Evolutionary conservation across 225 moss, liverwort and hornwort species (phyloP).

Genomic region (Rhytidiadelphus loreus): DNA sequence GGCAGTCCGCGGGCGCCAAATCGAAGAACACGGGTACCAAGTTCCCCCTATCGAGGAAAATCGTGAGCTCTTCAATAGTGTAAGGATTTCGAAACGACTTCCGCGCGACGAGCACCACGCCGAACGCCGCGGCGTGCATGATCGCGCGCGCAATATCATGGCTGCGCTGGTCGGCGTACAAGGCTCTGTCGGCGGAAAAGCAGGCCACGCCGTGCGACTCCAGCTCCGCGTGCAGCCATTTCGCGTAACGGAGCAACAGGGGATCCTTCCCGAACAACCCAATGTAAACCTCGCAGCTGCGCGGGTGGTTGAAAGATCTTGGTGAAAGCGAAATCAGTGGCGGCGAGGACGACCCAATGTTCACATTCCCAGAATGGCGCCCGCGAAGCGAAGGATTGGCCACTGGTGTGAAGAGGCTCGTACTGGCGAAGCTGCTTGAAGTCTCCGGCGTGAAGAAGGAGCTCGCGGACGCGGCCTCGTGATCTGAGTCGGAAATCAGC

Average conservation of each 20-base stretch:
- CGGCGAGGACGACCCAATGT: background rate
- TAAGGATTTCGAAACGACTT: constrained; percentile 44
- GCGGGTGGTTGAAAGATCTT: background rate
- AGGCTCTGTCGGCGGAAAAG: constrained; percentile 43
- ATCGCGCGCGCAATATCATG: constrained; percentile 46
- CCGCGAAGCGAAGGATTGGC: background rate
- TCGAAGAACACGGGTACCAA: constrained; percentile 59
- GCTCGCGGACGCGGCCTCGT: background rate
- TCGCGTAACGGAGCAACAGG: constrained; percentile 30
- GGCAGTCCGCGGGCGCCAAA: constrained; percentile 30
- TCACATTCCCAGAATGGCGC: background rate
- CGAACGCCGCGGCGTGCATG: constrained; percentile 32
- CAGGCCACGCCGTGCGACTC: constrained; percentile 49
- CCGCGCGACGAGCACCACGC: constrained; percentile 35
- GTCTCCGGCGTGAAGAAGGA: constrained; percentile 16
- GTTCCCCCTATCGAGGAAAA: constrained; percentile 34
- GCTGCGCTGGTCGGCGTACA: constrained; percentile 37
- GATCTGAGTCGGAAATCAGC: background rate
- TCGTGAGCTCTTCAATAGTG: constrained; percentile 46
- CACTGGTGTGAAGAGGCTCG: background rate
- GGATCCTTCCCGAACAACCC: constrained; percentile 33
- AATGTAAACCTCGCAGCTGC: constrained; percentile 52
- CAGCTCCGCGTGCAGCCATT: constrained; percentile 55
- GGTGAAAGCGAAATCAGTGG: background rate
- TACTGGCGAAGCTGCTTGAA: background rate